Base-by-base conservation (phyloP, 768 basidiomycete species). In the Xerocomus potaroensis region DNA sequence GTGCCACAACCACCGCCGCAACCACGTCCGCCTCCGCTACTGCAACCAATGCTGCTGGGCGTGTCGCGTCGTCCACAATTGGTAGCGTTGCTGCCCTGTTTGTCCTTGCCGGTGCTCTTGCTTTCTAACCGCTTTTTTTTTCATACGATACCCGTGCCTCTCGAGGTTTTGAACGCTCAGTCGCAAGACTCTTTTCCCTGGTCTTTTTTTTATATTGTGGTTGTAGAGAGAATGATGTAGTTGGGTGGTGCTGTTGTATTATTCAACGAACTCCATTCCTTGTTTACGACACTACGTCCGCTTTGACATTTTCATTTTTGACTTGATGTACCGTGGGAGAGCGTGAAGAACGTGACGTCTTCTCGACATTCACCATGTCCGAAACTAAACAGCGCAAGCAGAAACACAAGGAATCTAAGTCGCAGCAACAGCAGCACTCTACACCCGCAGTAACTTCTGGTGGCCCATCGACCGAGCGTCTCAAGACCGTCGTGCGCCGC, bases 401-500 rank as follows among this genome's bases (percentile, higher is more conserved):
- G 41, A 65, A 48, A 45, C 57, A 63, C 36, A 71, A 67, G 50
- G 68, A 70, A 50, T 48, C 49, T 24, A 68, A 58, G 31, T 55
- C 61, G 1, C 68, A 66, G 12, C 65, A n/a, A n/a, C n/a, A n/a
- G n/a, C n/a, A n/a, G n/a, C n/a, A n/a, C n/a, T n/a, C n/a, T n/a
- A n/a, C n/a, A n/a, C n/a, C n/a, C n/a, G n/a, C n/a, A n/a, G n/a
- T n/a, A n/a, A n/a, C n/a, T n/a, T n/a, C n/a, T n/a, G n/a, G n/a
- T n/a, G n/a, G n/a, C n/a, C n/a, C n/a, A n/a, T n/a, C n/a, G n/a
- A n/a, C n/a, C n/a, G 84, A 87, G 51, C 79, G 87, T 5, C 70
- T 92, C 57, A 98, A 99, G 75, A 83, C 83, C 24, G 77, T 96
- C 54, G 84, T 97, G 15, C 82, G 95, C 34, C 72, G 91, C 31